These are phyloP conservation scores for Drosera capensis DNA, from an alignment of 148 eudicot species.

Conservation along the genomic window DNA sequence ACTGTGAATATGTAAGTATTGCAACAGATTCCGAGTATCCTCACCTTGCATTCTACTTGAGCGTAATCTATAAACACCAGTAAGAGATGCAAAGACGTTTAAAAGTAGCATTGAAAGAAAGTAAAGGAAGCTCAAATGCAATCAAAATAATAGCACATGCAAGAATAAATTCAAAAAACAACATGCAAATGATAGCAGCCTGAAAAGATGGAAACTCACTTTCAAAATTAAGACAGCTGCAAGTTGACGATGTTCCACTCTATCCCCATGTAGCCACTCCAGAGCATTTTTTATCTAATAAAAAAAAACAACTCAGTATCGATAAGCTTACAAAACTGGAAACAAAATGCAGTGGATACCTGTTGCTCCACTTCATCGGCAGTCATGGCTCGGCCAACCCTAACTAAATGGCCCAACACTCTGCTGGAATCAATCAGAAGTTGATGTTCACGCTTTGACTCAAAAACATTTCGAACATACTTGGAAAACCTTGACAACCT, in stretches of 20 bases:
- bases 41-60: too few relatives aligned
- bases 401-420: slow-evolving; percentile 88
- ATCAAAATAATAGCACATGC: neutral
- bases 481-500: slow-evolving; percentile 74
- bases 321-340: slow-evolving; percentile 4
- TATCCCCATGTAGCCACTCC: slow-evolving; percentile 83
- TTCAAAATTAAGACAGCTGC: slow-evolving; percentile 90
- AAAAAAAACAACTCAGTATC: slow-evolving; percentile 6
- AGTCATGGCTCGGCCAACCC: slow-evolving; percentile 94
- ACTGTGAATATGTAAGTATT: too few relatives aligned
- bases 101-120: too few relatives aligned
- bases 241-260: slow-evolving; percentile 85
- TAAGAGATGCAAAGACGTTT: too few relatives aligned
- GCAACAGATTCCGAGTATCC: too few relatives aligned
- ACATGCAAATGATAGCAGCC: neutral
- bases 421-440: slow-evolving; percentile 70
- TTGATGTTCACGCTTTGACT: slow-evolving; percentile 75
- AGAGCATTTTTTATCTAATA: slow-evolving; percentile 65
- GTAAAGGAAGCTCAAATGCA: too few relatives aligned
- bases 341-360: slow-evolving; percentile 21
- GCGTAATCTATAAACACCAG: too few relatives aligned
- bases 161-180: neutral
- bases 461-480: slow-evolving; percentile 73
- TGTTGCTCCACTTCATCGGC: slow-evolving; percentile 95
- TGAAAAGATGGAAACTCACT: too few relatives aligned